These are phyloP conservation scores for Annona cherimola DNA, from an alignment of 164 flowering plant species.

Conservation along the genomic window DNA sequence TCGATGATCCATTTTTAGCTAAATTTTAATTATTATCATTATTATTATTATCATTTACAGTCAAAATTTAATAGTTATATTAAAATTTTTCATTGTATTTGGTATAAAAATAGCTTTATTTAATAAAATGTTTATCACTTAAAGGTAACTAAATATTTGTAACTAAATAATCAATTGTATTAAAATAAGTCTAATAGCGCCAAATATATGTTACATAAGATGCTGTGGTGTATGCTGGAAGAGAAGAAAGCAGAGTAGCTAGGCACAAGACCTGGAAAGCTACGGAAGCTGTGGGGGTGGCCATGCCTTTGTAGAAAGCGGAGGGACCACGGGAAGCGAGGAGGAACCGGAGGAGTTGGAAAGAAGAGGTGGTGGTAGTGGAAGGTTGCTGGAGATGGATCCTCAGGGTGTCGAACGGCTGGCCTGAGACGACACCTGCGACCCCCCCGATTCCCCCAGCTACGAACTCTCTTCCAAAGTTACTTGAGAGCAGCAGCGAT, in stretches of 20 bases:
- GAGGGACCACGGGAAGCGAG: constrained; percentile 51
- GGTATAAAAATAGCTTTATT: no score
- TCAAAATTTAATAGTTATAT: no score
- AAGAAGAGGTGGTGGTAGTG: constrained; percentile 47
- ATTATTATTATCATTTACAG: no score
- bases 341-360: constrained; percentile 40
- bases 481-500: constrained; percentile 75
- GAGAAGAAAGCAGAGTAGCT: background rate
- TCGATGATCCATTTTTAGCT: no score
- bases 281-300: constrained; percentile 80
- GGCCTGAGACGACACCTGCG: constrained; percentile 80
- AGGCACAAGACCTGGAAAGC: constrained; percentile 73
- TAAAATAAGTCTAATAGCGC: no score
- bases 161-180: no score
- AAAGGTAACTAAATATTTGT: no score
- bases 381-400: constrained; percentile 60
- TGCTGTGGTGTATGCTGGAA: no score
- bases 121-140: no score
- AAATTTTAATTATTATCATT: no score
- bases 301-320: constrained; percentile 83
- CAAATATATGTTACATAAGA: no score
- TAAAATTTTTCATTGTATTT: no score
- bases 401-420: constrained; percentile 78
- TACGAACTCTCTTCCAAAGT: constrained; percentile 84
- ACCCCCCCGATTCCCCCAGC: constrained; percentile 89